These are phyloP conservation scores for Xylaria curta DNA, from an alignment of 495 filamentous ascomycete species.

Conservation along the genomic window DNA sequence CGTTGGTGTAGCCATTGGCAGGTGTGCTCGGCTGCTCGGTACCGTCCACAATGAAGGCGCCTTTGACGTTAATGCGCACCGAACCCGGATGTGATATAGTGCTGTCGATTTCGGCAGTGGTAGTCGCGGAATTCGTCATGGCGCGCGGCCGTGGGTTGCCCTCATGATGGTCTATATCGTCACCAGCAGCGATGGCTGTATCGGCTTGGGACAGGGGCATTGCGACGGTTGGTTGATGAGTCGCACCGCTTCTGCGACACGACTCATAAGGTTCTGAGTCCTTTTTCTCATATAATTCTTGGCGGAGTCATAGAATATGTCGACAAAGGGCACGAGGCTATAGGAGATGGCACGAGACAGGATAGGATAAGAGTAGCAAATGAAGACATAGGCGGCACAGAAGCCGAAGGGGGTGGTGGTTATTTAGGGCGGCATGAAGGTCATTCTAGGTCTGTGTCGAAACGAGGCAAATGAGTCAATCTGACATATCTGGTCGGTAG, in stretches of 20 bases:
- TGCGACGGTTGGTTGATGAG: neutral
- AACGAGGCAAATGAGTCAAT: slow-evolving; percentile 7
- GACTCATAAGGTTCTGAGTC: neutral
- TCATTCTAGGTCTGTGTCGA: neutral
- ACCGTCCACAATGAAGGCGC: slow-evolving; percentile 92
- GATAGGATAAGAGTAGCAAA: neutral
- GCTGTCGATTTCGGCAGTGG: slow-evolving; percentile 67
- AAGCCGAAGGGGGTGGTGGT: slow-evolving; percentile 1
- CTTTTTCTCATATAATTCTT: neutral
- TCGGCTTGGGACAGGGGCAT: slow-evolving; percentile 15
- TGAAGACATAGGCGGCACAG: slow-evolving; percentile 16
- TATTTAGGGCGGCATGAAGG: slow-evolving; percentile 24
- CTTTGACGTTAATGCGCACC: slow-evolving; percentile 91
- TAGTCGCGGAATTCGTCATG: slow-evolving; percentile 53
- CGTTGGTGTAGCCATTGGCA: slow-evolving; percentile 63
- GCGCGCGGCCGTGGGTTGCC: slow-evolving; percentile 37
- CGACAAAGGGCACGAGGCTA: neutral
- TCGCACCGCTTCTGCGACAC: slow-evolving; percentile 7
- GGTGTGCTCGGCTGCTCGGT: slow-evolving; percentile 56
- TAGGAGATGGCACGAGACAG: neutral
- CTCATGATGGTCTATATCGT: slow-evolving; percentile 35
- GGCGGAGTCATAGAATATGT: neutral
- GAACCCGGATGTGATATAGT: slow-evolving; percentile 83
- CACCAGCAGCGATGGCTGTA: slow-evolving; percentile 21
- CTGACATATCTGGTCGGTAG: slow-evolving; percentile 3